A percentile compares a stretch with the other conserved stretches of the same genome.
Conservation (phyloP, 2,329 filamentous ascomycete genomes). For the Graphilbum sp. region DNA sequence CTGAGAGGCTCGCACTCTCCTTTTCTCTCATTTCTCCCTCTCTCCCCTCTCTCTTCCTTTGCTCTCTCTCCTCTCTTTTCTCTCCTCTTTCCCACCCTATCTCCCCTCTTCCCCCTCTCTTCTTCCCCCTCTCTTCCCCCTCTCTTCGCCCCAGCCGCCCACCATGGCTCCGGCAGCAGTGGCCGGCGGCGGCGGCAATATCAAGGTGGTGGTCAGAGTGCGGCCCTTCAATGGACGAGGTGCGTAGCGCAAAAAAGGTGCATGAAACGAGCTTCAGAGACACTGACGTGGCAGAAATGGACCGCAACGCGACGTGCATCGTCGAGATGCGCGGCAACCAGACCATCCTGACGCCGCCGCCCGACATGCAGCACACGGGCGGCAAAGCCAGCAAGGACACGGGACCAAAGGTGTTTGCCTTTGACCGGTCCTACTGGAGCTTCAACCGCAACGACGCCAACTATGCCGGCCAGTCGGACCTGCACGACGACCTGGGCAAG, state of each 20-base stretch:
- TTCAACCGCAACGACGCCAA: constrained; percentile 64
- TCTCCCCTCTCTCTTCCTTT: too few relatives aligned
- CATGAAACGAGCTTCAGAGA: neutral
- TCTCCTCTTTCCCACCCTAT: too few relatives aligned
- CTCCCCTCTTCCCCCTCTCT: too few relatives aligned
- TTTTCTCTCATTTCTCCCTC: too few relatives aligned
- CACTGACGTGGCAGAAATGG: constrained; percentile 47
- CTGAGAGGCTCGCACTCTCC: too few relatives aligned
- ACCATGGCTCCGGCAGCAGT: constrained; percentile 39
- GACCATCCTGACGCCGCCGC: constrained; percentile 66
- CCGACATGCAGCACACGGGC: constrained; percentile 35
- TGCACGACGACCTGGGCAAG: constrained; percentile 87
- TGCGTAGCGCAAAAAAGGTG: constrained; percentile 20
- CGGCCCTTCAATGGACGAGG: constrained; percentile 93
- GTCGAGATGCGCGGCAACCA: constrained; percentile 92
- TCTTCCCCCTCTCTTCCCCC: too few relatives aligned
- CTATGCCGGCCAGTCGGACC: constrained; percentile 82
- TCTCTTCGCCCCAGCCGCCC: too few relatives aligned
- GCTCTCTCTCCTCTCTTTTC: too few relatives aligned
- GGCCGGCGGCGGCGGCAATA: constrained; percentile 60
- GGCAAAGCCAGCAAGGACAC: constrained; percentile 50
- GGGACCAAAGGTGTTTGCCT: constrained; percentile 71
- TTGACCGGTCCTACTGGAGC: constrained; percentile 98
- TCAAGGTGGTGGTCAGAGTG: constrained; percentile 97
- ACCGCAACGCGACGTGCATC: constrained; percentile 87